Base-by-base conservation (phyloP, 2,329 filamentous ascomycete genomes). In the Pseudogymnoascus pannorum region DNA sequence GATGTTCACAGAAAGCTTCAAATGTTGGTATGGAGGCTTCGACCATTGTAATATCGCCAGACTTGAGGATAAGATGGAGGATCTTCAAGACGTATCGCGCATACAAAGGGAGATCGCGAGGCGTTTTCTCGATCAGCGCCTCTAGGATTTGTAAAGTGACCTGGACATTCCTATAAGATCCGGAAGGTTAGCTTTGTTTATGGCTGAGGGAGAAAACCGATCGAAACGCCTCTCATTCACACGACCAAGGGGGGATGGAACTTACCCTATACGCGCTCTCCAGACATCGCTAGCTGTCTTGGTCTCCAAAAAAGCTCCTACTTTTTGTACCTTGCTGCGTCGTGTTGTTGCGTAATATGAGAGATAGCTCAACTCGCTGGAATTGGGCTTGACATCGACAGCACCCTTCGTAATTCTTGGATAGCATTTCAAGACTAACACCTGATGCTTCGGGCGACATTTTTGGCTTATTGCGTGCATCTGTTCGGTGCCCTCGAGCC, bases 261-360 rank as follows among this genome's bases (percentile, higher is more conserved):
- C 82, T 70, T 79, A 95, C 89, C 92, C 92, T 72, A 94, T 90
- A 71, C 91, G 87, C 74, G 86, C 83, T 72, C 90, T 89, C 85
- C 88, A 95, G 67, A 97, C 91, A 78, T 99, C 94, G 71, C 86
- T 88, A 64, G 89, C 89, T 20, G 91, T 94, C 78, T 93, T 91
- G 80, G 93, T 95, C 78, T 97, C 92, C 66, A 99, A 81, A 72
- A 97, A 99, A 68, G 86, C 87, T 74, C 91, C 92, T 67, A 99
- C 92, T 77, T 99, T 99, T 71, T 94, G 91, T 69, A 97, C 86
- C 81, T 97, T 99, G 76, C 90, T 93, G 66, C 91, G 87, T 64
- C 93, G 90, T 68, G 92, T 96, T 72, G 90, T 95, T 64, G 91
- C 92, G 79, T 99, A 97, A 81, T 96, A 97, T 60, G 97, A 85